These are phyloP conservation scores for Penicillium sp. DNA, from an alignment of 2,329 filamentous ascomycete genomes.

Conservation along the genomic window DNA sequence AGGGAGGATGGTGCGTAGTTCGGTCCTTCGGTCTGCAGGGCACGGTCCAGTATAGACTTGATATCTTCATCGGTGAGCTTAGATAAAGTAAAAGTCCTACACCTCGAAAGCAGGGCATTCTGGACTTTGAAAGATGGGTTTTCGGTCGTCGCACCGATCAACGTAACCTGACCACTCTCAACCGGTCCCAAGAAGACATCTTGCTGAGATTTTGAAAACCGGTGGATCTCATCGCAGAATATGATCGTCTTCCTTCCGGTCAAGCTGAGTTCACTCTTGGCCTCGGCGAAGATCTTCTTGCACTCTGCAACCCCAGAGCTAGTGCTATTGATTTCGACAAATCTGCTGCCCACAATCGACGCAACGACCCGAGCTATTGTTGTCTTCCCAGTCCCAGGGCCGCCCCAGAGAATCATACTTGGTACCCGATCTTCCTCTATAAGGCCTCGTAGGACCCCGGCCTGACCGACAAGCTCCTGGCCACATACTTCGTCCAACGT, in stretches of 20 bases:
- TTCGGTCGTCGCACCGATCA: constrained; percentile 95
- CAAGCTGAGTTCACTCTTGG: constrained; percentile 75
- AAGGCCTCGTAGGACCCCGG: constrained; percentile 82
- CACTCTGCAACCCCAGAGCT: constrained; percentile 85
- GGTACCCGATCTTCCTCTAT: constrained; percentile 87
- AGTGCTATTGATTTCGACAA: constrained; percentile 95
- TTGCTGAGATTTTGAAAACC: constrained; percentile 90
- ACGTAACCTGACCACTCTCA: constrained; percentile 84
- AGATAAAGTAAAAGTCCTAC: constrained; percentile 84
- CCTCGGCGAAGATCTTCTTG: constrained; percentile 89
- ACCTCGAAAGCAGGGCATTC: constrained; percentile 83
- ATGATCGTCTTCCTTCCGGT: constrained; percentile 92
- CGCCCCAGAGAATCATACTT: constrained; percentile 87
- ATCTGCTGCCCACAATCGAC: constrained; percentile 77
- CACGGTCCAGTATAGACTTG: constrained; percentile 74
- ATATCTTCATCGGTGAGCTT: constrained; percentile 76
- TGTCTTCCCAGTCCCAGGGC: constrained; percentile 56
- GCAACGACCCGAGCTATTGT: constrained; percentile 91
- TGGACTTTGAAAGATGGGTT: constrained; percentile 96
- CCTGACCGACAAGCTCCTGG: constrained; percentile 84
- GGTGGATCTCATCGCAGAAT: constrained; percentile 96
- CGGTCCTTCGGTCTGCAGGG: constrained; percentile 66
- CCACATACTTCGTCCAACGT: constrained; percentile 86
- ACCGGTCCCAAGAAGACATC: constrained; percentile 94
- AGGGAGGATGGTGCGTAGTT: constrained; percentile 57